Base-by-base conservation (phyloP, 805 yeast genomes). In the Blastobotrys parvus region DNA sequence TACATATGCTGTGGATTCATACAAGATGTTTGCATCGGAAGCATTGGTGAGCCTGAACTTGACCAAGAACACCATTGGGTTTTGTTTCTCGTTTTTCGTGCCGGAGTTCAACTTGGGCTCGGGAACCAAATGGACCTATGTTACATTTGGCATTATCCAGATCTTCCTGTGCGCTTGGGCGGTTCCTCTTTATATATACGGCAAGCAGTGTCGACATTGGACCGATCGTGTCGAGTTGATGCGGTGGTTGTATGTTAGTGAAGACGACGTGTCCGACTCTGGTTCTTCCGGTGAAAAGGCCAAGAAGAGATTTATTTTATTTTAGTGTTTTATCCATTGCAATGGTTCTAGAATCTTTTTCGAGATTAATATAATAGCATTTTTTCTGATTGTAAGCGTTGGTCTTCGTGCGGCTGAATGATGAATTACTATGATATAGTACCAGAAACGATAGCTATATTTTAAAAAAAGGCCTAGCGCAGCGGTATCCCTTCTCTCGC, bases 1-100 rank as follows among this genome's bases (percentile, higher is more conserved):
- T 45, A 76, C 82, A 1, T 76, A 69, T 54, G 67, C 76, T 2
- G 77, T 77, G 19, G 82, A 77, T 54, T 67, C 72, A 10, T 76
- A 77, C 56, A 70, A 70, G 45, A 64, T 69, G 64, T 75, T 68
- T 62, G 80, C 83, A 0, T 68, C 76, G 2, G 82, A 78, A 52
- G 67, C 78, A 0, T 62, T 78, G 27, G 83, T 78, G 2, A 66
- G 79, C 4, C 64, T 77, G 42, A 77, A 77, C 54, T 61, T 77
- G 39, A 57, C 67, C 42, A 77, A 78, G 57, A 78, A 78, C 49
- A 57, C 73, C 7, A 39, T 75, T 27, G 82, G 82, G 2, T 75
- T 77, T 47, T 53, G 68, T 13, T 77, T 77, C 51, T 74, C 81
- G 3, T 62, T 77, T 20, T 77, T 78, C 60, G 77, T 74, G 52